Evolutionary conservation across 768 basidiomycete species (phyloP).

Genomic region (Boletus tomentosulus): DNA sequence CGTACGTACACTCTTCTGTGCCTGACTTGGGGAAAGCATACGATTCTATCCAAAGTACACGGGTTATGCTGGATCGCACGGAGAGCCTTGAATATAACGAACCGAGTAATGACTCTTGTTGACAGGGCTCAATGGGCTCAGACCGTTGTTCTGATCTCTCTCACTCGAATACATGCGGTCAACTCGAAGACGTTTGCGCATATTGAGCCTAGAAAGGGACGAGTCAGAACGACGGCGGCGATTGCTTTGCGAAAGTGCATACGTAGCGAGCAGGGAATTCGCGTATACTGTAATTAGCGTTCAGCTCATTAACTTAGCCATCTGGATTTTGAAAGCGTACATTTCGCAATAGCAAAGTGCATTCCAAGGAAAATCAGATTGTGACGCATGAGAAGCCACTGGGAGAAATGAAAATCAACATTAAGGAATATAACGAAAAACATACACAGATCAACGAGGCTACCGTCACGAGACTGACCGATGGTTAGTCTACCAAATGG

Average conservation of each 20-base stretch:
- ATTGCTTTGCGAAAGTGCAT: not conserved
- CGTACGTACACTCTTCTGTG: conserved; percentile 22
- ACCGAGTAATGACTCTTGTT: conserved; percentile 24
- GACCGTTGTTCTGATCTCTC: conserved; percentile 16
- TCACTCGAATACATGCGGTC: conserved; percentile 27
- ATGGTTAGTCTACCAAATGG: not conserved
- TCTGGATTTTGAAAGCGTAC: conserved; percentile 11
- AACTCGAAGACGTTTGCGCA: conserved; percentile 27
- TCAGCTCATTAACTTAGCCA: not conserved
- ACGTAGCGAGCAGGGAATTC: conserved; percentile 34
- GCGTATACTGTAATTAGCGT: conserved; percentile 23
- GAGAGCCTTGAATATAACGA: not conserved
- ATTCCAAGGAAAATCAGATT: conserved; percentile 34
- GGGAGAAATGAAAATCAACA: not conserved
- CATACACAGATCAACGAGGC: conserved; percentile 33
- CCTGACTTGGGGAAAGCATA: conserved; percentile 15
- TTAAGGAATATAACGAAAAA: not conserved
- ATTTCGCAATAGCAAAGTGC: conserved; percentile 33
- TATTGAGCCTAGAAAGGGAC: conserved; percentile 21
- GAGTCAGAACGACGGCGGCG: not conserved
- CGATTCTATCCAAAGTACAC: conserved; percentile 14
- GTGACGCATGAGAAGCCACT: conserved; percentile 34
- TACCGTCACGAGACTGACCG: conserved; percentile 27
- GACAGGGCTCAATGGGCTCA: conserved; percentile 14
- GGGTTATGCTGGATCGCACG: not conserved